A percentile compares a stretch with the other conserved stretches of the same genome.
Conservation (phyloP, 2,329 filamentous ascomycete species). For the Rosellinia necatrix region DNA sequence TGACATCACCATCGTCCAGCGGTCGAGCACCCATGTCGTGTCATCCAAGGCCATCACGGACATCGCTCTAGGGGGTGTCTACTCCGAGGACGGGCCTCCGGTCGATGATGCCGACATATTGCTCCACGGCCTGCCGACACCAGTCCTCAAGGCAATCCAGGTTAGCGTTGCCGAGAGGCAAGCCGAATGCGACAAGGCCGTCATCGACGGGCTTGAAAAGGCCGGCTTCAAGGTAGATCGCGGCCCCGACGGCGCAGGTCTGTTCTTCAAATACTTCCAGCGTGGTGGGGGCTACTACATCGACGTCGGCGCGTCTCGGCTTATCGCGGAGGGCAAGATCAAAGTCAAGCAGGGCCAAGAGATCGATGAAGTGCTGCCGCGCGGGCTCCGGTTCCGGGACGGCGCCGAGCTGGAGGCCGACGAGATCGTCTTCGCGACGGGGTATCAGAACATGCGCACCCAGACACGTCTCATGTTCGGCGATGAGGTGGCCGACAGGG, state of each 20-base stretch:
- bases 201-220: constrained; percentile 54
- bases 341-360: constrained; percentile 58
- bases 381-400: constrained; percentile 49
- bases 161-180: constrained; percentile 47
- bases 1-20: constrained; percentile 63
- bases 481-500: constrained; percentile 42
- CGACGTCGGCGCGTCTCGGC: constrained; percentile 56
- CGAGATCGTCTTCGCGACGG: constrained; percentile 60
- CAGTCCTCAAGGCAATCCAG: constrained; percentile 65
- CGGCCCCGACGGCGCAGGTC: constrained; percentile 58
- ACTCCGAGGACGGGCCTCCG: constrained; percentile 57
- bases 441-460: constrained; percentile 68
- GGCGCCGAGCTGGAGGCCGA: constrained; percentile 56
- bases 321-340: constrained; percentile 61
- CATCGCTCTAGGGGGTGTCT: constrained; percentile 57
- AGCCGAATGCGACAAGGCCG: constrained; percentile 42
- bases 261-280: constrained; percentile 63
- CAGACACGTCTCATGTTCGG: constrained; percentile 65
- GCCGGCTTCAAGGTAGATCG: constrained; percentile 62
- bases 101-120: constrained; percentile 69
- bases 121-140: constrained; percentile 59
- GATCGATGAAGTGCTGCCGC: constrained; percentile 49
- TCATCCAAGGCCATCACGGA: constrained; percentile 55
- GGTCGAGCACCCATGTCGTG: constrained; percentile 61
- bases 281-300: constrained; percentile 65